Evolutionary conservation across 208 protist genomes (phyloP).

Genomic region (Leishmania tarentolae): DNA sequence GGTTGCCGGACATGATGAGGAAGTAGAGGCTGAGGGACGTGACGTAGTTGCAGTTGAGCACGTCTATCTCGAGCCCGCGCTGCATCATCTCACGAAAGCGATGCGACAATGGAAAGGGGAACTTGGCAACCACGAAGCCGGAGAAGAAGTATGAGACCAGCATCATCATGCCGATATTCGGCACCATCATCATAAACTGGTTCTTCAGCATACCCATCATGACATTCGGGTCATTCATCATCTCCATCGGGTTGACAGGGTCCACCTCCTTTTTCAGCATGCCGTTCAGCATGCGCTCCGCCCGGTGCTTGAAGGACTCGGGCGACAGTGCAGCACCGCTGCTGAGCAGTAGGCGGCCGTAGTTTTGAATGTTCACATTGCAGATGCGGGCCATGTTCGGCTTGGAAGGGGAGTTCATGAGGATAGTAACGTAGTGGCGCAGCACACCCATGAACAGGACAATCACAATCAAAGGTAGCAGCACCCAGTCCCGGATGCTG

Average conservation of each 20-base stretch:
- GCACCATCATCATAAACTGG: conserved; percentile 93
- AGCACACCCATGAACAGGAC: conserved; percentile 93
- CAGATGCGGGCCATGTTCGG: conserved; percentile 59
- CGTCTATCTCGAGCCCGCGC: conserved; percentile 93
- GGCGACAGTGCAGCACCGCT: conserved; percentile 61
- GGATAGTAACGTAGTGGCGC: conserved; percentile 83
- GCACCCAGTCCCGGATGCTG: conserved; percentile 95
- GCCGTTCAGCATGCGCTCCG: conserved; percentile 48
- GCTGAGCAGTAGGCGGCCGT: conserved; percentile 57
- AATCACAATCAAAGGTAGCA: conserved; percentile 94
- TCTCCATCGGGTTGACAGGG: conserved; percentile 87
- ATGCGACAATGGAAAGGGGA: conserved; percentile 95
- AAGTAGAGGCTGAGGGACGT: conserved; percentile 97
- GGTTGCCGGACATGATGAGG: conserved; percentile 94
- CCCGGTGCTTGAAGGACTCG: conserved; percentile 65
- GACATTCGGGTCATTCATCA: conserved; percentile 91
- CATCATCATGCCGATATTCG: conserved; percentile 96
- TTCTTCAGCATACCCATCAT: conserved; percentile 96
- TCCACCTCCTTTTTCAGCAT: conserved; percentile 72
- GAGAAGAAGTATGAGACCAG: conserved; percentile 97
- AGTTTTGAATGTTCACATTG: conserved; percentile 75
- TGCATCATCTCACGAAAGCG: conserved; percentile 96
- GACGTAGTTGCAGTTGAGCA: conserved; percentile 95
- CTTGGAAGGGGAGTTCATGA: conserved; percentile 54
- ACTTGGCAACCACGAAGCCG: conserved; percentile 96